Base-by-base conservation (phyloP, 2,329 filamentous ascomycete genomes). In the Ophiostoma montium region DNA sequence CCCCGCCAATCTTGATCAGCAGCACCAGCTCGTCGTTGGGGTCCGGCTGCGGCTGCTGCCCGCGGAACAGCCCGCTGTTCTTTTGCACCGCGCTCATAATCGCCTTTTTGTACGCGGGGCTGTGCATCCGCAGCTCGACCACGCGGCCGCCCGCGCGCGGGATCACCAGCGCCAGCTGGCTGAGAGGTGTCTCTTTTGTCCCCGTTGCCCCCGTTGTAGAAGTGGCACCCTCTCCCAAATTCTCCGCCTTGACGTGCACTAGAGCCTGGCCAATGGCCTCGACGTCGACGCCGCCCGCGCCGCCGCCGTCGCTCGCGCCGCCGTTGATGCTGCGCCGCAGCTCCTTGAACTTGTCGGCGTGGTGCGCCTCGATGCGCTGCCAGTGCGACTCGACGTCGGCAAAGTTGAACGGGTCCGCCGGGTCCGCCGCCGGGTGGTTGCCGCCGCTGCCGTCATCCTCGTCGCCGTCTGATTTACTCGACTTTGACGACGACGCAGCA, bases 21-120 rank as follows among this genome's bases (percentile, higher is more conserved):
- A 79, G 69, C 65, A 78, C 75, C 19, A 78, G 69, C 61, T 75
- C 72, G 62, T 78, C 78, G 60, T 78, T 75, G 42, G 71, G 66
- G 59, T 68, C 68, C 18, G 66, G 66, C 68, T 78, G 76, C 43
- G 55, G 56, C 56, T 58, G 56, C 55, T 58, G 56, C 39, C 56
- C 56, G n/a, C 33, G 50, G 53, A 58, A 58, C 15, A 54, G n/a
- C n/a, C n/a, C 33, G 30, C 12, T 32, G 44, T 42, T 47, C 12
- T 49, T 30, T 53, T 56, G 54, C 18, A 58, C 52, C 11, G 56
- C 56, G 42, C 53, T 52, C n/a, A 53, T 35, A 30, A 58, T 52
- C 19, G 55, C 53, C 49, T 55, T 56, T 48, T 52, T 50, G 44
- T 48, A 50, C 13, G 16, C 32, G 21, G 55, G 48, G 48, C 39